A percentile compares a stretch with the other conserved stretches of the same genome.
Conservation (phyloP, 768 basidiomycete species). For the Ramaria sp. region DNA sequence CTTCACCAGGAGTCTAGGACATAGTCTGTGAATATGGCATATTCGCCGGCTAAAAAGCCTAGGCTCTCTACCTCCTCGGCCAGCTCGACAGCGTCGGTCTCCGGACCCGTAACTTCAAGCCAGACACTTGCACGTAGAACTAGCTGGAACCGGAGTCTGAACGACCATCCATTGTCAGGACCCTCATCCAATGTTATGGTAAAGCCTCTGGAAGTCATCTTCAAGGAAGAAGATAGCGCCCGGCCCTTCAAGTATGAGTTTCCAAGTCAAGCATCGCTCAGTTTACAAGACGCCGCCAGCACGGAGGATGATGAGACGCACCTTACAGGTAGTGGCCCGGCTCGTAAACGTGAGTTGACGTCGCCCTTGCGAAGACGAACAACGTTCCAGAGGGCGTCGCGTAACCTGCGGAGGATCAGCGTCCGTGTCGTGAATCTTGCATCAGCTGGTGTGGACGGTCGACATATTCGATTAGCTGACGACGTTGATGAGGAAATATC, state of each 20-base stretch:
- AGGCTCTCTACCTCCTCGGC: conserved; percentile 3
- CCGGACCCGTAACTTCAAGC: not conserved
- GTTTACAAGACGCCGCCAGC: not conserved
- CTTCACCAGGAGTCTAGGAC: not conserved
- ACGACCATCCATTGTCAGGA: not conserved
- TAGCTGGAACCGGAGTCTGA: conserved; percentile 2
- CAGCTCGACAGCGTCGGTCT: conserved; percentile 1
- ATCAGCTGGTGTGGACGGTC: conserved; percentile 44
- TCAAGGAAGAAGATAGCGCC: not conserved
- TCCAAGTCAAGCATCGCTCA: conserved; percentile 4
- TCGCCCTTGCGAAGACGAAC: conserved; percentile 15
- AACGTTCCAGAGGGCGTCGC: conserved; percentile 46
- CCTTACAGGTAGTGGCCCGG: not conserved
- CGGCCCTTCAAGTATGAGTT: conserved; percentile 8
- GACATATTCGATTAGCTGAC: conserved; percentile 1
- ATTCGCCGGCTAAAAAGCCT: conserved; percentile 5
- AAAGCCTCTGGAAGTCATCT: not conserved
- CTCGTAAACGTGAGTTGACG: not conserved
- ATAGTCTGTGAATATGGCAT: conserved; percentile 3
- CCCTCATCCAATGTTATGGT: not conserved
- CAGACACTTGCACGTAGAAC: conserved; percentile 6
- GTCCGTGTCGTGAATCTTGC: conserved; percentile 76
- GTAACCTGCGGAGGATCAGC: conserved; percentile 51
- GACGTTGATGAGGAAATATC: not conserved
- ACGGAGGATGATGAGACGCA: conserved; percentile 6